Percentiles rank a stretch among this genome's conserved stretches.
Conservation (phyloP, 371 early-diverging fungal species). For the Batrachochytrium dendrobatidis region DNA sequence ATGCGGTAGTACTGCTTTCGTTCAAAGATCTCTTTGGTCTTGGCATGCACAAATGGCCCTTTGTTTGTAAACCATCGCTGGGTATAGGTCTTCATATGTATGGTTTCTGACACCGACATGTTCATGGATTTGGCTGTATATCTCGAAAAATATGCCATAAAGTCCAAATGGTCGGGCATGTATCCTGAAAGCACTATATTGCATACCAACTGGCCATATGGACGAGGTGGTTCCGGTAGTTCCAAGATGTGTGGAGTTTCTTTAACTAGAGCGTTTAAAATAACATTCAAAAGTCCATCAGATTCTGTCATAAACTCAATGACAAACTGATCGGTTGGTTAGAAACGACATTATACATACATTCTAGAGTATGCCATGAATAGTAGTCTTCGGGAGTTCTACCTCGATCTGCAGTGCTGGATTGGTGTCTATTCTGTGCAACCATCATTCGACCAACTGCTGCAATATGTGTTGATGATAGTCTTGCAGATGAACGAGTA, state of each 20-base stretch:
- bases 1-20: conserved; percentile 79
- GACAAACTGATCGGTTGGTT: too few species aligned
- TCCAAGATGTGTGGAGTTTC: too few species aligned
- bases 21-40: conserved; percentile 94
- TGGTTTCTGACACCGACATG: conserved; percentile 73
- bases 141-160: conserved; percentile 76
- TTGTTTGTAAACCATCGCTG: conserved; percentile 84
- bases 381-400: conserved; percentile 1
- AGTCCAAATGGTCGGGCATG: conserved; percentile 76
- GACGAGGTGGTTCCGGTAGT: conserved; percentile 22
- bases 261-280: too few species aligned
- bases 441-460: too few species aligned
- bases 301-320: too few species aligned
- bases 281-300: too few species aligned
- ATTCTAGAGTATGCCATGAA: conserved; percentile 5
- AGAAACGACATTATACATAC: too few species aligned
- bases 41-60: conserved; percentile 93
- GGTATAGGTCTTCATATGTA: conserved; percentile 65
- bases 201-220: conserved; percentile 60
- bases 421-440: too few species aligned
- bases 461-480: too few species aligned
- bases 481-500: too few species aligned
- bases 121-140: conserved; percentile 69
- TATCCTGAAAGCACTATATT: conserved; percentile 66
- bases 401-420: too few species aligned